A percentile compares a stretch with the other conserved stretches of the same genome.
These are phyloP conservation scores for Jamesozyma lodderae DNA, from an alignment of 805 yeast genomes.

Conservation along the genomic window DNA sequence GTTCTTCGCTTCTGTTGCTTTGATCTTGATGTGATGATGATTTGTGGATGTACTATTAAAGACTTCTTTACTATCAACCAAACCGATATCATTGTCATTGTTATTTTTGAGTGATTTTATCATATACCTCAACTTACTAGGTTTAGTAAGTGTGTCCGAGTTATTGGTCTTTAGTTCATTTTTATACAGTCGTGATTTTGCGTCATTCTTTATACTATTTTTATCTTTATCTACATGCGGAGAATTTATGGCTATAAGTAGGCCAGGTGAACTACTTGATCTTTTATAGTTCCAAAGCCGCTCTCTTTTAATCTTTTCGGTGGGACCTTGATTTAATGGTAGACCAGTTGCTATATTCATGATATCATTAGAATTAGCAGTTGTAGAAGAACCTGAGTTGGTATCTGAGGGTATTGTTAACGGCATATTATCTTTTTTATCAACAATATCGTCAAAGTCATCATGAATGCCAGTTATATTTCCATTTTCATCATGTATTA, in stretches of 20 bases:
- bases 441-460: background rate
- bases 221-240: background rate
- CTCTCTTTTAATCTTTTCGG: constrained; percentile 47
- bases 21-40: constrained; percentile 11
- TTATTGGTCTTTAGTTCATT: constrained; percentile 26
- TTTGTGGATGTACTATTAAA: background rate
- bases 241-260: background rate
- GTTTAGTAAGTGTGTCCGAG: constrained; percentile 29
- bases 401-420: constrained; percentile 22
- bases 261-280: constrained; percentile 3
- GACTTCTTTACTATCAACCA: background rate
- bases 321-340: constrained; percentile 63
- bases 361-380: constrained; percentile 32
- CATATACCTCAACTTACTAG: constrained; percentile 26
- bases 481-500: constrained; percentile 2
- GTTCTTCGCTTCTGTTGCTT: constrained; percentile 17
- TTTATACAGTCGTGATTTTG: constrained; percentile 15
- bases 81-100: background rate
- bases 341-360: constrained; percentile 60
- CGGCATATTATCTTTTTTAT: background rate
- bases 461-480: constrained; percentile 3
- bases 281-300: constrained; percentile 41
- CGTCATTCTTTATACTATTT: background rate
- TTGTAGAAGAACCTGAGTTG: no score
- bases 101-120: background rate